phyloP scores from a whole-genome alignment of 257 asterid species.

The Nicotiana benthamiana region DNA sequence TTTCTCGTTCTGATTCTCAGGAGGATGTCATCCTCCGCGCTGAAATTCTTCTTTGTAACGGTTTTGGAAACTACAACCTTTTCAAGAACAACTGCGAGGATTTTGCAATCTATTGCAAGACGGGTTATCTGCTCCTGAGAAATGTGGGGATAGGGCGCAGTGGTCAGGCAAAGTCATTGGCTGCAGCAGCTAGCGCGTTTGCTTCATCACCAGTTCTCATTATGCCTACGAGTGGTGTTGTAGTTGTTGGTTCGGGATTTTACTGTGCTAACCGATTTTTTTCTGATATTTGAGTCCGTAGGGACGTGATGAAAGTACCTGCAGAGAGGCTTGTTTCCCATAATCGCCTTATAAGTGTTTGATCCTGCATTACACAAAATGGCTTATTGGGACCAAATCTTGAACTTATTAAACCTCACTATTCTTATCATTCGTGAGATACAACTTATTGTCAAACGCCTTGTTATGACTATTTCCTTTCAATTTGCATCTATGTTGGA shows the following conservation, averaged over 20 bases:
- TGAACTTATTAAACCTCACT: background rate
- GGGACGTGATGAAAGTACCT: background rate
- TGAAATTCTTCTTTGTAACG: conserved; percentile 52
- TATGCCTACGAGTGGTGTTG: background rate
- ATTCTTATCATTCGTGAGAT: background rate
- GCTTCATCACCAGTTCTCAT: background rate
- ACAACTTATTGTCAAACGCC: background rate
- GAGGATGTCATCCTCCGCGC: conserved; percentile 63
- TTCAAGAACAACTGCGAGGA: conserved; percentile 88
- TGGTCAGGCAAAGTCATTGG: conserved; percentile 36
- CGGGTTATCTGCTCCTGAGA: conserved; percentile 51
- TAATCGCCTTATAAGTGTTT: background rate
- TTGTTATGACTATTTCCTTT: background rate
- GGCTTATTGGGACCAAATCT: background rate
- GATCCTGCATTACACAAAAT: background rate
- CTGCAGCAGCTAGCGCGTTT: background rate
- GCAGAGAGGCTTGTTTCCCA: background rate
- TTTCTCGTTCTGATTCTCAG: conserved; percentile 49
- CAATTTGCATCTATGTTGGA: background rate
- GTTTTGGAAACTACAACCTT: conserved; percentile 60
- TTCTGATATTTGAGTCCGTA: background rate
- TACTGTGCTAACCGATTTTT: background rate
- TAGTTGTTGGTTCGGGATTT: background rate
- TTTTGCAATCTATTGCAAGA: conserved; percentile 79
- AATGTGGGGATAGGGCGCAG: conserved; percentile 47